These are phyloP conservation scores for Hypoxylon sp. DNA, from an alignment of 2,329 filamentous ascomycete species.

Conservation along the genomic window DNA sequence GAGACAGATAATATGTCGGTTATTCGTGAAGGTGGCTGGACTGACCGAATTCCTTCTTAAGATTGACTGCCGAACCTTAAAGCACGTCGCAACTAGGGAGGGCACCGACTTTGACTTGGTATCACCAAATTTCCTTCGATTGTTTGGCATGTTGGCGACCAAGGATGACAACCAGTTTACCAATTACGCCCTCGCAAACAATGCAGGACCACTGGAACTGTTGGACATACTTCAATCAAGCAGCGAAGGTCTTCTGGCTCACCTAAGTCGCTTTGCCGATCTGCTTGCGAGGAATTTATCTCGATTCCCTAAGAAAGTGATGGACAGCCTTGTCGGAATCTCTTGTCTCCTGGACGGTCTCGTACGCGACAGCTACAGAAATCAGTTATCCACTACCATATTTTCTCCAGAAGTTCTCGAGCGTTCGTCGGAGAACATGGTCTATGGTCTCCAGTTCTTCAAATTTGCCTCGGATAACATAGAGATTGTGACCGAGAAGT, in stretches of 20 bases:
- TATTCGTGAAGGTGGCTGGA: constrained; percentile 54
- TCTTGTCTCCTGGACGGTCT: constrained; percentile 42
- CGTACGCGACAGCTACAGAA: constrained; percentile 44
- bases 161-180: constrained; percentile 46
- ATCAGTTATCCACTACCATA: constrained; percentile 27
- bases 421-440: constrained; percentile 48
- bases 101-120: constrained; percentile 51
- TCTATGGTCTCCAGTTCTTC: constrained; percentile 55
- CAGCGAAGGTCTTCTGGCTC: constrained; percentile 53
- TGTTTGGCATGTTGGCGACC: constrained; percentile 51
- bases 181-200: constrained; percentile 45
- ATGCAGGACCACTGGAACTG: constrained; percentile 49
- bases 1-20: constrained; percentile 44
- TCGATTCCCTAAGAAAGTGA: constrained; percentile 55
- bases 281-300: constrained; percentile 53
- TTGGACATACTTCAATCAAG: constrained; percentile 54
- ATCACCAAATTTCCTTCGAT: constrained; percentile 56
- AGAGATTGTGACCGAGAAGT: constrained; percentile 61
- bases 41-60: constrained; percentile 62
- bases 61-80: constrained; percentile 56
- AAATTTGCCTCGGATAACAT: constrained; percentile 54
- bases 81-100: constrained; percentile 37
- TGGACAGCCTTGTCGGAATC: constrained; percentile 53
- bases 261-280: constrained; percentile 55
- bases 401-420: constrained; percentile 36